Percentiles rank a stretch among this genome's conserved stretches.
These are phyloP conservation scores for Fusarium nodosum DNA, from an alignment of 2,329 filamentous ascomycete species.

Conservation along the genomic window DNA sequence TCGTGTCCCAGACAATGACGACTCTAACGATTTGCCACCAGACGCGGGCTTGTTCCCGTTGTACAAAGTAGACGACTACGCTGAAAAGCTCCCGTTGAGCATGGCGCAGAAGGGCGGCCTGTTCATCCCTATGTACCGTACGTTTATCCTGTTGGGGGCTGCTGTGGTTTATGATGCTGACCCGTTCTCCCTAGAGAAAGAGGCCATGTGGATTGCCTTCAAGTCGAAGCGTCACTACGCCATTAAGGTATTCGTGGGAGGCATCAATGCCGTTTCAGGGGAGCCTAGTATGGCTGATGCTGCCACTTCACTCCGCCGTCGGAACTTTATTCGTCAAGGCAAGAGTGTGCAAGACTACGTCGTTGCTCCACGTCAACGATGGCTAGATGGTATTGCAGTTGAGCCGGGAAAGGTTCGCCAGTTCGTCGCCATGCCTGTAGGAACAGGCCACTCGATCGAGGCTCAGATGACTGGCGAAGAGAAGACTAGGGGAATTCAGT, in stretches of 20 bases:
- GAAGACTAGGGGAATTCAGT: neutral
- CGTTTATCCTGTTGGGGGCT: neutral
- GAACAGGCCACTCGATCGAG: neutral
- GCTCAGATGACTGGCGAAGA: constrained; percentile 3
- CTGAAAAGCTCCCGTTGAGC: neutral
- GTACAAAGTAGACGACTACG: neutral
- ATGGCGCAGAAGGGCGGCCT: constrained; percentile 9
- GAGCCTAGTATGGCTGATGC: neutral
- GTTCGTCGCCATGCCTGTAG: neutral
- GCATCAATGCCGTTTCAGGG: constrained; percentile 6
- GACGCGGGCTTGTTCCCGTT: constrained; percentile 3
- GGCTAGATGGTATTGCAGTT: neutral
- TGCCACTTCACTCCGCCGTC: neutral
- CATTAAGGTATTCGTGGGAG: constrained; percentile 3
- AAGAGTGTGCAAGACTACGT: constrained; percentile 1
- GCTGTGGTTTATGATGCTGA: neutral
- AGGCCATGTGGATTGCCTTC: constrained; percentile 22
- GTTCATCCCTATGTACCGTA: constrained; percentile 15
- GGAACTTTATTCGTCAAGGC: neutral
- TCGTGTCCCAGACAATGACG: neutral
- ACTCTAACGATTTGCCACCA: neutral
- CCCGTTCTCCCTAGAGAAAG: neutral
- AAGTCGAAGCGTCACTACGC: neutral
- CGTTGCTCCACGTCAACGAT: neutral
- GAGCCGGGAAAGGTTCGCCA: neutral